Base-by-base conservation (phyloP, 352 stramenopile genomes). In the Globisporangium cystogenes region DNA sequence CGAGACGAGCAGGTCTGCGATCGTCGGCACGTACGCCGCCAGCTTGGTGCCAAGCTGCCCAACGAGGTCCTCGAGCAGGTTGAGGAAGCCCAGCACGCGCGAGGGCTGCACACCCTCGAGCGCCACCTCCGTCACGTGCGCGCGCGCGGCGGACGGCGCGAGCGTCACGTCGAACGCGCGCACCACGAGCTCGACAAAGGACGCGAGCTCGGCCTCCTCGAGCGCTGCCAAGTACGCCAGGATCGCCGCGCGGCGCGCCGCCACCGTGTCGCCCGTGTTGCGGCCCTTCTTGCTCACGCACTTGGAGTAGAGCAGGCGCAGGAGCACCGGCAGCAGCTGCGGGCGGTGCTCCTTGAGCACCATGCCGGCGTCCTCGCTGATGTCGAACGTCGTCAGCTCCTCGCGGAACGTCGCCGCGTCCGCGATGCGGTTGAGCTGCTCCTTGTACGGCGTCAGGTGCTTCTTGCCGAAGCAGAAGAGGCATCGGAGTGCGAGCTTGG, bases 231-330 rank as follows among this genome's bases (percentile, higher is more conserved):
- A 50, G 50, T 97, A 98, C 36, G 83, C 74, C 24, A 98, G 70
- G 44, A 98, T 93, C 2, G 89, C 86, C 3, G 87, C 74, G 56
- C 90, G 89, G n/a, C 90, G 82, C 33, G 82, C 80, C 10, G 78
- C 81, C 37, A 96, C 85, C 0, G 86, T 93, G 59, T 94, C 86
- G 10, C 84, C 87, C 8, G 72, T 76, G 63, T 90, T 93, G 36
- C 79, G 74, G 26, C 79, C 85, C 57, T 86, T 96, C 58, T 88
- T 86, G 44, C 87, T 90, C 23, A 96, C 71, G 39, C 93, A 95
- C 54, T 96, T 94, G 7, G 88, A 90, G 65, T 96, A 98, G 46
- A 98, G 53, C 35, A 98, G 41, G 14, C 91, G 80, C 53, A 96
- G 72, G 11, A 98, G 66, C 4, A 98, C 75, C 7, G 90, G 91